A percentile compares a stretch with the other conserved stretches of the same genome.
Conservation (phyloP, 2,329 filamentous ascomycete genomes). For the Aphanocladium album region DNA sequence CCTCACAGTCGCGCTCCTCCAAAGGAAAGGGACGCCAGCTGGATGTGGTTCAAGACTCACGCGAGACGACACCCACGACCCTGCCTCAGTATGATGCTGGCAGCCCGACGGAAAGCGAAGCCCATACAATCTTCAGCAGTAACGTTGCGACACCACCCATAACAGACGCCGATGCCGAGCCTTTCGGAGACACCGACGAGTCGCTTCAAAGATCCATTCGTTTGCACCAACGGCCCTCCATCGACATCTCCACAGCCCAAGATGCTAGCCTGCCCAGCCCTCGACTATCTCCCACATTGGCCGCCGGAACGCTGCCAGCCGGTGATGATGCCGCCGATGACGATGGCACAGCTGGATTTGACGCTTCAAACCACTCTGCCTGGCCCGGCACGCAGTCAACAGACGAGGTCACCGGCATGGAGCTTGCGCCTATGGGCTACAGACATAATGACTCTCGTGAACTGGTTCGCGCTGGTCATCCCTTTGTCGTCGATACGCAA, state of each 20-base stretch:
- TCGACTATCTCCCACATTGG: slow-evolving; percentile 85
- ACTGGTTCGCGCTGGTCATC: slow-evolving; percentile 22
- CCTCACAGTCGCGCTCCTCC: slow-evolving; percentile 28
- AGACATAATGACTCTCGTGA: slow-evolving; percentile 21
- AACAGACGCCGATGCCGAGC: slow-evolving; percentile 65
- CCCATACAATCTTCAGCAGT: slow-evolving; percentile 56
- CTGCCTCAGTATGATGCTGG: slow-evolving; percentile 40
- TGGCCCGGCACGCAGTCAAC: slow-evolving; percentile 38
- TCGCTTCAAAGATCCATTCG: slow-evolving; percentile 42
- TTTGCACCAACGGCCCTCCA: slow-evolving; percentile 45
- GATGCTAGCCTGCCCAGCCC: slow-evolving; percentile 94
- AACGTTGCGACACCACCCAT: slow-evolving; percentile 71
- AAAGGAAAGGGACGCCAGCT: slow-evolving; percentile 37
- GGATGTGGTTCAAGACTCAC: slow-evolving; percentile 39
- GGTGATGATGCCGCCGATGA: slow-evolving; percentile 42
- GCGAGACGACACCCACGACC: slow-evolving; percentile 37
- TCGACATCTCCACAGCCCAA: slow-evolving; percentile 69
- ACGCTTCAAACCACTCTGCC: slow-evolving; percentile 29
- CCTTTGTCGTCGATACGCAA: slow-evolving; percentile 69
- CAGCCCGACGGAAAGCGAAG: slow-evolving; percentile 50
- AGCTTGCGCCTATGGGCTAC: slow-evolving; percentile 21
- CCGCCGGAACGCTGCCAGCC: slow-evolving; percentile 54
- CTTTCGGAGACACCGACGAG: slow-evolving; percentile 48
- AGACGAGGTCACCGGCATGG: slow-evolving; percentile 25
- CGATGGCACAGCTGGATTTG: slow-evolving; percentile 27